phyloP scores from a whole-genome alignment of 176 grass and related monocot species.

The Pharus latifolius region DNA sequence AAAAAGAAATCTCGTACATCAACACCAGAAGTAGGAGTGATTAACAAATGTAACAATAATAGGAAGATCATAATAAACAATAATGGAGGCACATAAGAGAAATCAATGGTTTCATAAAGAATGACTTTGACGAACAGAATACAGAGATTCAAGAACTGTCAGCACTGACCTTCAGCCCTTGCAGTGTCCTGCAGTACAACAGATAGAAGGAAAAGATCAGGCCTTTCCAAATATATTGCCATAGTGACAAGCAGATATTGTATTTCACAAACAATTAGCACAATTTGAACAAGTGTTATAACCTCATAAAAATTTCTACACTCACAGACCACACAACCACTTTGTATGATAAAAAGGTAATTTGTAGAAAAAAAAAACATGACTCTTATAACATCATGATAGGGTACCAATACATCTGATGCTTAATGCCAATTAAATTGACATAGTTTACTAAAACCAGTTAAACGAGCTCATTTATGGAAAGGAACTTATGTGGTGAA shows the following conservation, averaged over 20 bases:
- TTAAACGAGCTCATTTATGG: too few relatives aligned
- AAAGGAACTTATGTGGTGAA: too few relatives aligned
- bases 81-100: background rate
- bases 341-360: background rate
- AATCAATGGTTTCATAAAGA: background rate
- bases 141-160: background rate
- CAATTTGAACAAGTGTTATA: background rate
- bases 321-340: background rate
- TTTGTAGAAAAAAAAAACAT: background rate
- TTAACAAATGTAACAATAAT: background rate
- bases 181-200: slow-evolving; percentile 17
- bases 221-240: background rate
- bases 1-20: background rate
- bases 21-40: background rate
- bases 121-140: background rate
- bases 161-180: slow-evolving; percentile 32
- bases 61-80: background rate
- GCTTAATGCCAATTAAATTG: background rate
- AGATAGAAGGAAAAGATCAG: slow-evolving; percentile 1
- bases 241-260: background rate
- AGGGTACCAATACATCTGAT: background rate
- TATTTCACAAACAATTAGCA: background rate
- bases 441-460: too few relatives aligned
- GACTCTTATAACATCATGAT: background rate
- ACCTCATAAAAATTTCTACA: background rate